phyloP scores from a whole-genome alignment of 1,284 basidiomycete genomes.

The Cryptococcus wingfieldii region DNA sequence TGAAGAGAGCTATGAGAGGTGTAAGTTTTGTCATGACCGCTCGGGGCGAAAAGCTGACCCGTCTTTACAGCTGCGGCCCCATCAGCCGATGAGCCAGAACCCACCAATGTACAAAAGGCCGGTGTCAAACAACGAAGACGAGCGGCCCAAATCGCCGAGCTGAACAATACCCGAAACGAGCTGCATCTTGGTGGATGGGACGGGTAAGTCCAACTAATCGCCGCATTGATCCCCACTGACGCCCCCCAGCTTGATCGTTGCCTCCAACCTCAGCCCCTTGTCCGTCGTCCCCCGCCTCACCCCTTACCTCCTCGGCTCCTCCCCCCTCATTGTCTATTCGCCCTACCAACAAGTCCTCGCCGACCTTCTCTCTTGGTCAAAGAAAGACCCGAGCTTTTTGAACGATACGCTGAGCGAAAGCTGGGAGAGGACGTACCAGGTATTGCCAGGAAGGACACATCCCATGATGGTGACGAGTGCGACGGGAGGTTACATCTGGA shows the following conservation, averaged over 20 bases:
- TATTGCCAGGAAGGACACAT: constrained; percentile 89
- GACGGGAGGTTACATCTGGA: constrained; percentile 81
- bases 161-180: constrained; percentile 68
- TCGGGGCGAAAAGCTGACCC: neutral
- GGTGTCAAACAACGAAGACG: constrained; percentile 29
- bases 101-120: constrained; percentile 27
- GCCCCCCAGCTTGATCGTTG: constrained; percentile 64
- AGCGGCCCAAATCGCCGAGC: constrained; percentile 44
- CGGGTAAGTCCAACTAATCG: constrained; percentile 53
- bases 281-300: constrained; percentile 72
- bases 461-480: constrained; percentile 90
- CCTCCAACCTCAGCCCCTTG: constrained; percentile 79
- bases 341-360: constrained; percentile 76
- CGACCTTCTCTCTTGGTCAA: constrained; percentile 69
- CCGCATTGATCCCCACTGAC: neutral
- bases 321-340: constrained; percentile 79
- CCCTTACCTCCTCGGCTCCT: constrained; percentile 77
- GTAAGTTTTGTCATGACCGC: constrained; percentile 20
- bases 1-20: constrained; percentile 59
- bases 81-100: neutral
- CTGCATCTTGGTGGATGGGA: constrained; percentile 85
- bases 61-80: neutral
- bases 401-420: constrained; percentile 79
- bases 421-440: constrained; percentile 87
- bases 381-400: constrained; percentile 64